phyloP scores from a whole-genome alignment of 1,139 yeast genomes.

The Zygosaccharomyces sapae region DNA sequence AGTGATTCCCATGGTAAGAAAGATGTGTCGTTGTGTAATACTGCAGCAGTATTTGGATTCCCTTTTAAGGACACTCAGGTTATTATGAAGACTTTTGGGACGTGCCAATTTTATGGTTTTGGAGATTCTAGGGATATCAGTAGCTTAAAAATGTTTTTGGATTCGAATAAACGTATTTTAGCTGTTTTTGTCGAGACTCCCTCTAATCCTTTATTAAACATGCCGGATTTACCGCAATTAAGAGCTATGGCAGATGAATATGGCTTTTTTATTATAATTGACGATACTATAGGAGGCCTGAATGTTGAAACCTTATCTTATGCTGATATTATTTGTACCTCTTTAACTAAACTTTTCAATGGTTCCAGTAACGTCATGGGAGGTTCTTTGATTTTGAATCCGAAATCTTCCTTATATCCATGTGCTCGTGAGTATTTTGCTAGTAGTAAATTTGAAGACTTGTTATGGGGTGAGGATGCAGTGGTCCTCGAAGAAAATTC shows the following conservation, averaged over 20 bases:
- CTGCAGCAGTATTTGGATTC: constrained; percentile 77
- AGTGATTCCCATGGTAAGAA: background rate
- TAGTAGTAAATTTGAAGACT: constrained; percentile 52
- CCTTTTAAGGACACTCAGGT: constrained; percentile 88
- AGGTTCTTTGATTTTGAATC: constrained; percentile 74
- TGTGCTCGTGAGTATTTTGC: constrained; percentile 48
- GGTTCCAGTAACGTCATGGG: constrained; percentile 95
- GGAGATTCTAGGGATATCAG: constrained; percentile 72
- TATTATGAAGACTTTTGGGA: constrained; percentile 78
- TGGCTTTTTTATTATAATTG: constrained; percentile 70
- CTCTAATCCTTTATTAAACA: constrained; percentile 76
- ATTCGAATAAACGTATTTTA: constrained; percentile 50
- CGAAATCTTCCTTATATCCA: constrained; percentile 48
- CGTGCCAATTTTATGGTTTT: constrained; percentile 64
- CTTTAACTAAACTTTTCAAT: constrained; percentile 84
- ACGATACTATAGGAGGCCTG: constrained; percentile 87
- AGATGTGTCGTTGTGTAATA: constrained; percentile 4
- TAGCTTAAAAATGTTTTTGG: constrained; percentile 53
- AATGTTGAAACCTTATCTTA: constrained; percentile 72
- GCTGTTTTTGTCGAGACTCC: constrained; percentile 84
- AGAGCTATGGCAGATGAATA: constrained; percentile 58
- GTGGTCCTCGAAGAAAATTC: constrained; percentile 84
- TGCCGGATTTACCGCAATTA: constrained; percentile 65
- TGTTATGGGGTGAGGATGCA: constrained; percentile 86
- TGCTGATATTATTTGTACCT: constrained; percentile 78